Evolutionary conservation across 1,284 basidiomycete genomes (phyloP).

Genomic region (Trametes polyzona): DNA sequence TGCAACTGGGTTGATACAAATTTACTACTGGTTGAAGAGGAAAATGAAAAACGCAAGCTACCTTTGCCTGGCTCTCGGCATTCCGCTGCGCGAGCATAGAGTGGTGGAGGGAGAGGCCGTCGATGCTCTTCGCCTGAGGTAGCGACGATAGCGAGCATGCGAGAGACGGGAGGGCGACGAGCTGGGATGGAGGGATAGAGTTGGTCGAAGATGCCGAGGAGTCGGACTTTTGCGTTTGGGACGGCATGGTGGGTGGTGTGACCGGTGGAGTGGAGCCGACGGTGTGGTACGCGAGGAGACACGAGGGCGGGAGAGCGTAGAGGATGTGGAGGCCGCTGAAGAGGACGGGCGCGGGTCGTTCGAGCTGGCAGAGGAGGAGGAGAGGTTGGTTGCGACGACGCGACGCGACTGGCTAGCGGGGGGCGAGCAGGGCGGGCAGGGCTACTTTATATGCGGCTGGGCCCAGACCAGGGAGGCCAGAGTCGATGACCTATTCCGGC

Average conservation of each 20-base stretch:
- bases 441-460: conserved; percentile 35
- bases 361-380: conserved; percentile 11
- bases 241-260: conserved; percentile 26
- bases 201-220: conserved; percentile 32
- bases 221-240: conserved; percentile 35
- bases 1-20: conserved; percentile 29
- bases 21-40: conserved; percentile 16
- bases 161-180: conserved; percentile 72
- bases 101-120: conserved; percentile 63
- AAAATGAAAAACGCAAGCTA: conserved; percentile 33
- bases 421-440: conserved; percentile 12
- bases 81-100: conserved; percentile 68
- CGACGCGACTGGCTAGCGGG: conserved; percentile 15
- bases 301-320: background rate
- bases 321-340: background rate
- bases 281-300: conserved; percentile 4
- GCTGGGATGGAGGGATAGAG: conserved; percentile 43
- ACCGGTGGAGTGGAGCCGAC: conserved; percentile 18
- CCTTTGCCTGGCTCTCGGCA: conserved; percentile 76
- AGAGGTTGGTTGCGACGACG: background rate
- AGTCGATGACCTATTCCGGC: conserved; percentile 28
- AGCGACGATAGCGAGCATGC: conserved; percentile 67
- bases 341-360: conserved; percentile 3
- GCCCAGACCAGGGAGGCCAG: conserved; percentile 24
- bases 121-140: conserved; percentile 70